These are phyloP conservation scores for Tritrichomonas musculus DNA, from an alignment of 208 protist species.

Conservation along the genomic window DNA sequence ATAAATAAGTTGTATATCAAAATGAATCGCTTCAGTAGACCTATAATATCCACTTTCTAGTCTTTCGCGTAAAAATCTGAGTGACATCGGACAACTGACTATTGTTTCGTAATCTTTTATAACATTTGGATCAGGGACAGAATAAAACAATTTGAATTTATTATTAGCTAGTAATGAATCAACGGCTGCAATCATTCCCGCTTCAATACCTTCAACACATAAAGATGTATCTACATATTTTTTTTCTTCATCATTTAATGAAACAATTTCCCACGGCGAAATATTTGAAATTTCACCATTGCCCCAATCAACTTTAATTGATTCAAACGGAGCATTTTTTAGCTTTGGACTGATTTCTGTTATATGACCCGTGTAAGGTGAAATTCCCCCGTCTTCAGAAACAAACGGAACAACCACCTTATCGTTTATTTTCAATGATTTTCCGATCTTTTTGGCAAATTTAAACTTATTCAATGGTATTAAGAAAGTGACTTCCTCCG, in stretches of 20 bases:
- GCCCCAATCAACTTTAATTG: not conserved
- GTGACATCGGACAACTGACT: not conserved
- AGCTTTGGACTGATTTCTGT: not conserved
- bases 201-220: not conserved
- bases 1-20: not conserved
- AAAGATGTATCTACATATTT: not conserved
- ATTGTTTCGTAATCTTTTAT: not conserved
- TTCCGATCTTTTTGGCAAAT: not conserved
- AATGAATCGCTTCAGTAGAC: not conserved
- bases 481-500: not conserved
- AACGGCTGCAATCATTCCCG: not conserved
- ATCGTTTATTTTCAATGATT: not conserved
- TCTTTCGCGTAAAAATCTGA: not conserved
- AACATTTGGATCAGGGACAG: not conserved
- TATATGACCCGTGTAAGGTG: not conserved
- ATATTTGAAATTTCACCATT: not conserved
- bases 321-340: not conserved
- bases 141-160: not conserved
- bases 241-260: not conserved
- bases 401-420: not conserved
- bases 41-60: not conserved
- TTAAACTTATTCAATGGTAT: not conserved
- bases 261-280: not conserved
- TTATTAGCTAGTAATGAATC: not conserved
- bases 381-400: not conserved